phyloP scores from a whole-genome alignment of 129 eudicot species.

The Tagetes patula region DNA sequence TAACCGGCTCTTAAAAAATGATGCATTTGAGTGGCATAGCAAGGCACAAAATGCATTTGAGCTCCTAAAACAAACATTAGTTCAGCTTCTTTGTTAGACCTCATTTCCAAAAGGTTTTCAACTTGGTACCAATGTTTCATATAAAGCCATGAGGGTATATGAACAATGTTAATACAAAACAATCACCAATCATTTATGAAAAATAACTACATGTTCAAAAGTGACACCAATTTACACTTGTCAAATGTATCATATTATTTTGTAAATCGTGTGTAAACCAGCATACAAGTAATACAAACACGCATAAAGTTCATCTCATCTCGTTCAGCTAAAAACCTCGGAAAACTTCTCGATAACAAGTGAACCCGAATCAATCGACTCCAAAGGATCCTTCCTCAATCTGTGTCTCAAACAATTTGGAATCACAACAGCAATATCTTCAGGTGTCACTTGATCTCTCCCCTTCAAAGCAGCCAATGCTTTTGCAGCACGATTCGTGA shows the following conservation, averaged over 20 bases:
- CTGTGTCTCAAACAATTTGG: conserved; percentile 94
- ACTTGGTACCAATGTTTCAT: too few species aligned
- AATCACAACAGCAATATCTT: conserved; percentile 87
- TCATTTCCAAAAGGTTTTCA: too few species aligned
- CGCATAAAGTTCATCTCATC: conserved; percentile 23
- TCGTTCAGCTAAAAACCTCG: conserved; percentile 60
- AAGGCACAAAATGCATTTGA: too few species aligned
- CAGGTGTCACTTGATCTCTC: conserved; percentile 71
- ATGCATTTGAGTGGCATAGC: too few species aligned
- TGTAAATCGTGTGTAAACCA: background rate
- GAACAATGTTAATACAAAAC: too few species aligned
- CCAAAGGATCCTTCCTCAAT: conserved; percentile 87
- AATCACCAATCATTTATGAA: too few species aligned
- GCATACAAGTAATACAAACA: conserved; percentile 9
- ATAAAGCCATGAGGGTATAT: too few species aligned
- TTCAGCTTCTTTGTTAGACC: too few species aligned
- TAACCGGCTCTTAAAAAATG: too few species aligned
- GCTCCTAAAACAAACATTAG: too few species aligned
- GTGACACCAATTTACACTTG: conserved; percentile 27
- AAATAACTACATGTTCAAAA: too few species aligned
- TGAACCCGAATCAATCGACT: conserved; percentile 81
- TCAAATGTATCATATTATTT: conserved; percentile 23
- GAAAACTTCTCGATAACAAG: conserved; percentile 89
- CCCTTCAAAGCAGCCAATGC: conserved; percentile 92
- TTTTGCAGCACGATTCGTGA: conserved; percentile 81